These are phyloP conservation scores for Ceratocystis harringtonii DNA, from an alignment of 2,329 filamentous ascomycete species.

Conservation along the genomic window DNA sequence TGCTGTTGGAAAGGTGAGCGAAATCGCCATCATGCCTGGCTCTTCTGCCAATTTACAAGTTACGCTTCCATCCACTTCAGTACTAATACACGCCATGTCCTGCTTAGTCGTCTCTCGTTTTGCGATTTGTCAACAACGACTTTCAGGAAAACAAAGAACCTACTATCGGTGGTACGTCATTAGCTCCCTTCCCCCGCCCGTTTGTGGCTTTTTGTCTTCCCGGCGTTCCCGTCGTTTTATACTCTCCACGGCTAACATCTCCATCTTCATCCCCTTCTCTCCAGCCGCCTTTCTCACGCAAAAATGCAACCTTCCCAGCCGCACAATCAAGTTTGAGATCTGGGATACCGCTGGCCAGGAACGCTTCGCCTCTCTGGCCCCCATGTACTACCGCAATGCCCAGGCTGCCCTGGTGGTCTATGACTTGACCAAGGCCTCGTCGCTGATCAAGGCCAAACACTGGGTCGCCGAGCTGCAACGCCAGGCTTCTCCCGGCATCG, in stretches of 20 bases:
- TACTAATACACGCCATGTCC: no score
- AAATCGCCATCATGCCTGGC: background rate
- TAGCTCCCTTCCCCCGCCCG: background rate
- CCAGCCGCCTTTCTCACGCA: slow-evolving; percentile 93
- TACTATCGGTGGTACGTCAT: slow-evolving; percentile 75
- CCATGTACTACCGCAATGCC: slow-evolving; percentile 99
- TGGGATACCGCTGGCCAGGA: slow-evolving; percentile 99
- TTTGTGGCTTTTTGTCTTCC: background rate
- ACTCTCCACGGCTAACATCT: slow-evolving; percentile 8
- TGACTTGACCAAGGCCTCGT: slow-evolving; percentile 93
- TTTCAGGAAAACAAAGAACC: slow-evolving; percentile 99
- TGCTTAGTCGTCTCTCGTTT: slow-evolving; percentile 63
- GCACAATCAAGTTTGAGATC: slow-evolving; percentile 88
- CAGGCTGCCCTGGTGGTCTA: slow-evolving; percentile 96
- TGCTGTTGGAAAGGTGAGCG: slow-evolving; percentile 80
- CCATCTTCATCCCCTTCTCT: background rate
- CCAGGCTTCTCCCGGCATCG: slow-evolving; percentile 89
- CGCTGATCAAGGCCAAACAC: slow-evolving; percentile 91
- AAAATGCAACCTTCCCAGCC: slow-evolving; percentile 88
- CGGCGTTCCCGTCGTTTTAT: background rate
- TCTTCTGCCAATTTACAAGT: background rate
- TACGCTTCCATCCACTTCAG: slow-evolving; percentile 31
- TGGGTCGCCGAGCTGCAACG: slow-evolving; percentile 96
- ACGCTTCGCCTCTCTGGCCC: slow-evolving; percentile 87
- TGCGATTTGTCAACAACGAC: slow-evolving; percentile 98